Conservation (phyloP, 441 rosid species). For the Macaranga tanarius region DNA sequence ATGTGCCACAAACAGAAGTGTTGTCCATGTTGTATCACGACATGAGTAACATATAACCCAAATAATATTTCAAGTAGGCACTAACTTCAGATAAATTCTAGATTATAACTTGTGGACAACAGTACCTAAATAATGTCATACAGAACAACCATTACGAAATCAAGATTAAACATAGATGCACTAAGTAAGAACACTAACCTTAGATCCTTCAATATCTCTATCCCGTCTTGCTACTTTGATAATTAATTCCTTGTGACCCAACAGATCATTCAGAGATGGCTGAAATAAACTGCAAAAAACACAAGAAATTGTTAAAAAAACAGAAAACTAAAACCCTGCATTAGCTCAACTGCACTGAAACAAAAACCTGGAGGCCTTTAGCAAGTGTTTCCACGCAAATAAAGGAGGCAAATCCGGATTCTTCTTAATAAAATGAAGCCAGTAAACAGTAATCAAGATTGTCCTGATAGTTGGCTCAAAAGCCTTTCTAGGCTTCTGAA, state of each 20-base stretch:
- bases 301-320: neutral
- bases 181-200: conserved; percentile 39
- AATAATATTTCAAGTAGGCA: neutral
- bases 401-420: conserved; percentile 47
- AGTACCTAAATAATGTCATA: neutral
- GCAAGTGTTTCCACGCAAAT: conserved; percentile 56
- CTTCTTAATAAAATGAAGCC: conserved; percentile 52
- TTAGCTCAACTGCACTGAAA: no score
- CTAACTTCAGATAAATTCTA: neutral
- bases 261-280: conserved; percentile 64
- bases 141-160: neutral
- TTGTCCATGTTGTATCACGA: neutral
- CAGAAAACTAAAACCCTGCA: no score
- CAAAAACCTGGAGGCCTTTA: conserved; percentile 40
- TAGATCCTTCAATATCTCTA: conserved; percentile 43
- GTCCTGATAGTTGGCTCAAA: conserved; percentile 42
- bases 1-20: neutral
- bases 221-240: conserved; percentile 59
- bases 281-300: conserved; percentile 43
- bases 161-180: neutral
- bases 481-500: conserved; percentile 69
- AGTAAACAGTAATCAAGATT: conserved; percentile 48
- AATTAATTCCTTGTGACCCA: conserved; percentile 49
- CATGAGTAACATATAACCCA: neutral
- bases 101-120: neutral